A percentile compares a stretch with the other conserved stretches of the same genome.
phyloP scores from a whole-genome alignment of 73 alveolate genomes.

The Symbiodinium natans region DNA sequence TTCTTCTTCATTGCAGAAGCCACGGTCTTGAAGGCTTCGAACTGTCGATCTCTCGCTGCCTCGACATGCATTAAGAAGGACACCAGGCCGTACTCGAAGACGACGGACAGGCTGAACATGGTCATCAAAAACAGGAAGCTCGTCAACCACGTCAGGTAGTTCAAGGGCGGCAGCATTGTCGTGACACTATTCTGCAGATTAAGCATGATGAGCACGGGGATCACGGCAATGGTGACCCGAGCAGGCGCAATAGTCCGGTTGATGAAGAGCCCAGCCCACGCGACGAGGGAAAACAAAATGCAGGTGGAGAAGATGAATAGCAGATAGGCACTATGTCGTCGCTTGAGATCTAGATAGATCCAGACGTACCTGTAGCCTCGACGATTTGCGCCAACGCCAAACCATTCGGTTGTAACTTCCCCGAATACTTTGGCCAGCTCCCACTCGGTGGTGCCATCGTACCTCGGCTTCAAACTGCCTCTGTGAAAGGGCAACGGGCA shows the following conservation, averaged over 20 bases:
- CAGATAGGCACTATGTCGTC: conserved; percentile 20
- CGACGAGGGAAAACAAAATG: conserved; percentile 14
- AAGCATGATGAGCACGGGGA: conserved; percentile 77
- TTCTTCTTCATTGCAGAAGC: too few relatives aligned
- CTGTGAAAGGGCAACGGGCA: too few relatives aligned
- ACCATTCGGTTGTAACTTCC: background rate
- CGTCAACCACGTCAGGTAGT: conserved; percentile 66
- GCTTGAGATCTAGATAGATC: background rate
- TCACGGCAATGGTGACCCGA: conserved; percentile 56
- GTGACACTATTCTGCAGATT: conserved; percentile 41
- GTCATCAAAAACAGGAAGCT: conserved; percentile 1
- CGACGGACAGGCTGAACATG: conserved; percentile 31
- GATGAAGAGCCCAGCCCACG: conserved; percentile 67
- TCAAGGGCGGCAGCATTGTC: conserved; percentile 44
- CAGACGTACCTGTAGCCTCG: conserved; percentile 45
- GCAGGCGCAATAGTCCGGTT: conserved; percentile 60
- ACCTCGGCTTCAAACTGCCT: conserved; percentile 15
- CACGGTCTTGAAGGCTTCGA: background rate
- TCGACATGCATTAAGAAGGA: conserved; percentile 32
- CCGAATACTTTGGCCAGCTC: background rate
- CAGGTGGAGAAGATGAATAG: conserved; percentile 35
- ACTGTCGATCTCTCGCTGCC: background rate
- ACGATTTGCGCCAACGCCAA: background rate
- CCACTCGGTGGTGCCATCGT: conserved; percentile 49
- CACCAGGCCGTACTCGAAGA: conserved; percentile 64